Percentiles rank a stretch among this genome's conserved stretches.
Conservation (phyloP, 805 yeast genomes). For the Blastobotrys parvus region DNA sequence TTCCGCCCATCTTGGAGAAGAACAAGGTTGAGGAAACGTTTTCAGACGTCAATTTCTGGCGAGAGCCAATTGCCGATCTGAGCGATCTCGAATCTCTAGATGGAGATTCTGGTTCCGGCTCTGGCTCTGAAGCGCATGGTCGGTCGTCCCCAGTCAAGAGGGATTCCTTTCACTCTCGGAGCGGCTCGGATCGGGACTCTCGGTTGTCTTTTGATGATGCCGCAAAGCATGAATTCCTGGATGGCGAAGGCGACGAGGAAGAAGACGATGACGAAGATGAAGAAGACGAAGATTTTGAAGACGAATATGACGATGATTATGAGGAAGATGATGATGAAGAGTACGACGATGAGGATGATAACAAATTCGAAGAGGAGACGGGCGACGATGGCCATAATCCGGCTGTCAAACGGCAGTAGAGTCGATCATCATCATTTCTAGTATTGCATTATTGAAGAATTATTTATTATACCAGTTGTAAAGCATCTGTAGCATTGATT, state of each 20-base stretch:
- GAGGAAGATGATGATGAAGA: slow-evolving; percentile 27
- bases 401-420: no score
- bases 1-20: slow-evolving; percentile 64
- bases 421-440: no score
- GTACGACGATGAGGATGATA: slow-evolving; percentile 20
- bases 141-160: slow-evolving; percentile 2
- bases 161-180: neutral
- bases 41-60: slow-evolving; percentile 89
- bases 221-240: no score
- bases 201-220: no score
- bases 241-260: slow-evolving; percentile 4
- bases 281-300: slow-evolving; percentile 30
- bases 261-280: slow-evolving; percentile 17
- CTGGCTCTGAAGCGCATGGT: no score
- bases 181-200: no score
- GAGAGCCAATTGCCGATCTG: slow-evolving; percentile 61
- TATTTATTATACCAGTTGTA: no score
- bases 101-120: no score
- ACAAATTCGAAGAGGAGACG: slow-evolving; percentile 9
- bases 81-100: slow-evolving; percentile 22
- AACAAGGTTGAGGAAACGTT: slow-evolving; percentile 47
- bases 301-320: slow-evolving; percentile 25
- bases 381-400: no score
- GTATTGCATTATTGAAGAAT: no score
- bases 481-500: no score